Evolutionary conservation across 768 basidiomycete species (phyloP).

Genomic region (Termitomyces heimii): DNA sequence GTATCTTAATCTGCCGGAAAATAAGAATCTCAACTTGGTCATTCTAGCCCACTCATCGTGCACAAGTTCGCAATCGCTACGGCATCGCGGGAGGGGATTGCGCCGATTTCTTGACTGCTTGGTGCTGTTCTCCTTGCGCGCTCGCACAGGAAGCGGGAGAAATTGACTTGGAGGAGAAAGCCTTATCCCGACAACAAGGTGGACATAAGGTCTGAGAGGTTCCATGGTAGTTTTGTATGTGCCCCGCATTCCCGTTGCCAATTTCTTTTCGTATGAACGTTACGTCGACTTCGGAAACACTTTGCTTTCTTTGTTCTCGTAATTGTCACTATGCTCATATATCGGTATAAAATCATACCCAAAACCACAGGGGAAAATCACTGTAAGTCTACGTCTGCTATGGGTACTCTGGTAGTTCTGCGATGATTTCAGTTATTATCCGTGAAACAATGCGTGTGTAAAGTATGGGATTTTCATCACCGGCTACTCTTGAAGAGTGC

Average conservation of each 20-base stretch:
- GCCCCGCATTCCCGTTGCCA: too few species aligned
- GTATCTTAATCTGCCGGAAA: not conserved
- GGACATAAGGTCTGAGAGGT: constrained; percentile 6
- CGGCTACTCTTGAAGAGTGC: not conserved
- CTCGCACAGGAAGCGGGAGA: constrained; percentile 38
- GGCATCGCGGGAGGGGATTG: constrained; percentile 27
- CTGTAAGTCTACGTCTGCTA: not conserved
- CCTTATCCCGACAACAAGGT: constrained; percentile 12
- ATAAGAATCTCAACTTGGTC: not conserved
- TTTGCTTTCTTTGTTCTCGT: too few species aligned
- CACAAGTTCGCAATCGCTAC: constrained; percentile 28
- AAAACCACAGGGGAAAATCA: not conserved
- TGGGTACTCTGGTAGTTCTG: not conserved
- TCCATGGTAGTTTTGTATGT: not conserved
- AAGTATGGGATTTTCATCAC: not conserved
- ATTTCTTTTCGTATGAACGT: not conserved
- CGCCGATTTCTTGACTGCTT: constrained; percentile 25
- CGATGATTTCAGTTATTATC: not conserved
- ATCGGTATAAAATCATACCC: not conserved
- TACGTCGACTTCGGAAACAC: not conserved
- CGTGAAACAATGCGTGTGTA: not conserved
- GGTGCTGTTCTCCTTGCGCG: constrained; percentile 33
- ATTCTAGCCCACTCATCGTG: not conserved
- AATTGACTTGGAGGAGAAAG: constrained; percentile 31
- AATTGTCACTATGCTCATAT: too few species aligned